Evolutionary conservation across 2,329 filamentous ascomycete species (phyloP).

Genomic region (Calonectria naviculata): DNA sequence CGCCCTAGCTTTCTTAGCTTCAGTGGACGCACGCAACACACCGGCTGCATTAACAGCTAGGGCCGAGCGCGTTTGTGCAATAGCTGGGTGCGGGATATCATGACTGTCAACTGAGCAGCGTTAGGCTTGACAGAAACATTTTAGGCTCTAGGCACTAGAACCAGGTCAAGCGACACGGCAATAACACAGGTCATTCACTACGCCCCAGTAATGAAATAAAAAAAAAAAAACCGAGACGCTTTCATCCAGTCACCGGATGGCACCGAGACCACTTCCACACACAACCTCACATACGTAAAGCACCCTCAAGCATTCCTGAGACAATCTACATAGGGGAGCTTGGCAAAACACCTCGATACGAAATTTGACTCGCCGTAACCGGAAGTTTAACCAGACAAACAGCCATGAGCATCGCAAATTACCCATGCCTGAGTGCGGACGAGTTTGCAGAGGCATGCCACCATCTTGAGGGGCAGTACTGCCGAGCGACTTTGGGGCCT

Average conservation of each 20-base stretch:
- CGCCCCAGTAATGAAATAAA: not conserved
- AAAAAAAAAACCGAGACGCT: not conserved
- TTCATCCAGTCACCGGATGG: not conserved
- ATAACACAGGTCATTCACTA: not conserved
- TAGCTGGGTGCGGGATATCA: not conserved
- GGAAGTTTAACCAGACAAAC: not conserved
- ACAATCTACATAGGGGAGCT: not conserved
- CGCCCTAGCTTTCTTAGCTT: not conserved
- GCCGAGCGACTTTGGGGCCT: constrained; percentile 66
- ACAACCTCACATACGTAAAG: not conserved
- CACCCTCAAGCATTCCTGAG: not conserved
- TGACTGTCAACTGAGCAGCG: not conserved
- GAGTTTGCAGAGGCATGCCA: constrained; percentile 76
- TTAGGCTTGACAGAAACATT: not conserved
- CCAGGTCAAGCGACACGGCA: not conserved
- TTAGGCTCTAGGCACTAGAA: not conserved
- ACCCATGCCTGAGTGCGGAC: constrained; percentile 69
- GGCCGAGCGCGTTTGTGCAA: not conserved
- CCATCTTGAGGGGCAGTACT: constrained; percentile 68
- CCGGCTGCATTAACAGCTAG: not conserved
- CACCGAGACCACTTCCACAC: not conserved
- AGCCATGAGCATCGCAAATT: constrained; percentile 60
- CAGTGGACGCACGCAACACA: not conserved
- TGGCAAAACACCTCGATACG: not conserved
- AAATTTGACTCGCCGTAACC: not conserved